A percentile compares a stretch with the other conserved stretches of the same genome.
These are phyloP conservation scores for Sarocladium oryzae DNA, from an alignment of 2,329 filamentous ascomycete species.

Conservation along the genomic window DNA sequence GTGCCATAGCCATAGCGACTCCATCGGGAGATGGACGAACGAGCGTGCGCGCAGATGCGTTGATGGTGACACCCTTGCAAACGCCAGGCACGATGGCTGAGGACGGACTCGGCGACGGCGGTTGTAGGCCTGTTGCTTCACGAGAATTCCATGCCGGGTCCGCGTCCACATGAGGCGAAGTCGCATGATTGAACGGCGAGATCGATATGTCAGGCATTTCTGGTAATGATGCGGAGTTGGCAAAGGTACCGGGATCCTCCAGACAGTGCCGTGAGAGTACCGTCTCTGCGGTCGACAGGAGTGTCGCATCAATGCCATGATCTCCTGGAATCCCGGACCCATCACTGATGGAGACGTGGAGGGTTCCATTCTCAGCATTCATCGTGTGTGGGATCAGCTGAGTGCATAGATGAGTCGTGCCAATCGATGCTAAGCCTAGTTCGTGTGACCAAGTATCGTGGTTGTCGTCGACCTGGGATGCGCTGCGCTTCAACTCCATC, in stretches of 20 bases:
- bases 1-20: neutral
- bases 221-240: neutral
- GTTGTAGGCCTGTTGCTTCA: neutral
- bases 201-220: neutral
- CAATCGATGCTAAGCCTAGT: neutral
- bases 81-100: neutral
- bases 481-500: neutral
- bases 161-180: neutral
- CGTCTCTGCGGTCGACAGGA: neutral
- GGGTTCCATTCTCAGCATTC: neutral
- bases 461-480: neutral
- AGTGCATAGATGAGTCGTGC: neutral
- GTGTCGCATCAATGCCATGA: conserved; percentile 5
- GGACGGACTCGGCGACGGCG: neutral
- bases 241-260: conserved; percentile 1
- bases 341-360: neutral
- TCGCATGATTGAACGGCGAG: neutral
- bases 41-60: neutral
- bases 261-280: neutral
- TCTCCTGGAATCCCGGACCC: conserved; percentile 1
- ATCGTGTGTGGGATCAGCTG: neutral
- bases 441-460: neutral
- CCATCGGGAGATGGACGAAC: neutral
- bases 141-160: neutral
- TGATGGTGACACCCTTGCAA: neutral